Evolutionary conservation across 495 filamentous ascomycete genomes (phyloP).

Genomic region (Tuber calosporum): DNA sequence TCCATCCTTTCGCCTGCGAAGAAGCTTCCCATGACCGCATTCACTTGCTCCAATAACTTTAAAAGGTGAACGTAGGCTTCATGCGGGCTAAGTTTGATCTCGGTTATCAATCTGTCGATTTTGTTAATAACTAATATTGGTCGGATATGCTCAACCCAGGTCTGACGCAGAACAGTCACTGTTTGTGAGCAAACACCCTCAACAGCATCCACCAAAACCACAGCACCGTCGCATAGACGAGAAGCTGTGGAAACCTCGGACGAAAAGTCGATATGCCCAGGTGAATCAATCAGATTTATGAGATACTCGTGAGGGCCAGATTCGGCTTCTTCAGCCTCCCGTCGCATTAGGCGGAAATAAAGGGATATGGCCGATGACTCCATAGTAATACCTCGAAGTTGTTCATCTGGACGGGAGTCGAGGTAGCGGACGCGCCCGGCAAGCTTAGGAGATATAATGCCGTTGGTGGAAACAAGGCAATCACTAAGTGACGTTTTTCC

Average conservation of each 20-base stretch:
- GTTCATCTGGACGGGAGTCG: slow-evolving; percentile 93
- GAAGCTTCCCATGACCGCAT: slow-evolving; percentile 94
- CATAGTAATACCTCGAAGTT: slow-evolving; percentile 97
- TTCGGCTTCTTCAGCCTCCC: slow-evolving; percentile 57
- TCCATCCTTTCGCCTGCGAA: slow-evolving; percentile 99
- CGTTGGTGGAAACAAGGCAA: slow-evolving; percentile 94
- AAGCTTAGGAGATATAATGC: slow-evolving; percentile 95
- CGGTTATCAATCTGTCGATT: slow-evolving; percentile 86
- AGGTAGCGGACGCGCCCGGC: slow-evolving; percentile 97
- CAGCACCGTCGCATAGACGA: slow-evolving; percentile 85
- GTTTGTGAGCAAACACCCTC: slow-evolving; percentile 98
- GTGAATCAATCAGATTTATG: slow-evolving; percentile 96
- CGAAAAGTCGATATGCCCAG: slow-evolving; percentile 97
- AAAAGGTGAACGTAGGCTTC: slow-evolving; percentile 89
- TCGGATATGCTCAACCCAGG: slow-evolving; percentile 93
- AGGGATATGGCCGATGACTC: slow-evolving; percentile 97
- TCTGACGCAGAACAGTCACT: slow-evolving; percentile 88
- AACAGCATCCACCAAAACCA: slow-evolving; percentile 94
- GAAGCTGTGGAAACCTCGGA: slow-evolving; percentile 96
- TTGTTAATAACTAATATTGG: slow-evolving; percentile 96
- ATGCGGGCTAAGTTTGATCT: slow-evolving; percentile 80
- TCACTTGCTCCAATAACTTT: slow-evolving; percentile 87
- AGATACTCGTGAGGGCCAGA: slow-evolving; percentile 79
- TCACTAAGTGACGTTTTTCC: slow-evolving; percentile 98
- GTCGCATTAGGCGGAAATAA: slow-evolving; percentile 82